These are phyloP conservation scores for Nissolia schottii DNA, from an alignment of 306 rosid species.

Conservation along the genomic window DNA sequence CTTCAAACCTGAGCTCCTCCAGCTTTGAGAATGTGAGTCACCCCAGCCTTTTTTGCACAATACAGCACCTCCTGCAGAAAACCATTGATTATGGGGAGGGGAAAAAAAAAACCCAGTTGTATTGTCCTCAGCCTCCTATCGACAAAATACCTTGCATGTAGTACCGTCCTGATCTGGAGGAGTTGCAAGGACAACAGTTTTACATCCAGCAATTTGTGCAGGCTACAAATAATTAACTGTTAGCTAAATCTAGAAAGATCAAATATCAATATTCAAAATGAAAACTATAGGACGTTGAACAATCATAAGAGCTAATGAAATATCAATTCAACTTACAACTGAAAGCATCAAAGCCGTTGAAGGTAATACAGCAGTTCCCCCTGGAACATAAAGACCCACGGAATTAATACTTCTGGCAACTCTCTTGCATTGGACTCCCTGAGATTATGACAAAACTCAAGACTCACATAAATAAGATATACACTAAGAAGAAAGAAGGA, in stretches of 20 bases:
- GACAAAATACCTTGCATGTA: constrained; percentile 76
- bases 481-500: constrained; percentile 1
- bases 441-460: constrained; percentile 31
- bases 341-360: constrained; percentile 98
- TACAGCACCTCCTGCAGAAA: constrained; percentile 80
- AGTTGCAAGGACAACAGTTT: constrained; percentile 88
- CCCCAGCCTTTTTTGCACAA: constrained; percentile 99
- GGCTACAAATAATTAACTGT: constrained; percentile 53
- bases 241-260: constrained; percentile 17
- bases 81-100: constrained; percentile 28
- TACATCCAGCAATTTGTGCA: constrained; percentile 95
- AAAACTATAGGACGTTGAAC: neutral
- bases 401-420: constrained; percentile 93
- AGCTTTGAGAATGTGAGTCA: constrained; percentile 93
- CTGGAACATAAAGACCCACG: constrained; percentile 98
- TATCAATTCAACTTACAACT: constrained; percentile 60
- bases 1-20: constrained; percentile 96
- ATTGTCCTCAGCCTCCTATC: too few relatives aligned
- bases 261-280: neutral
- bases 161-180: constrained; percentile 85
- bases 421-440: constrained; percentile 97
- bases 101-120: neutral
- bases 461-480: constrained; percentile 15
- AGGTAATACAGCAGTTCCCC: constrained; percentile 98
- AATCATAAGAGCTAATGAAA: neutral